These are phyloP conservation scores for Metschnikowia reukaufii DNA, from an alignment of 805 yeast genomes.

Conservation along the genomic window DNA sequence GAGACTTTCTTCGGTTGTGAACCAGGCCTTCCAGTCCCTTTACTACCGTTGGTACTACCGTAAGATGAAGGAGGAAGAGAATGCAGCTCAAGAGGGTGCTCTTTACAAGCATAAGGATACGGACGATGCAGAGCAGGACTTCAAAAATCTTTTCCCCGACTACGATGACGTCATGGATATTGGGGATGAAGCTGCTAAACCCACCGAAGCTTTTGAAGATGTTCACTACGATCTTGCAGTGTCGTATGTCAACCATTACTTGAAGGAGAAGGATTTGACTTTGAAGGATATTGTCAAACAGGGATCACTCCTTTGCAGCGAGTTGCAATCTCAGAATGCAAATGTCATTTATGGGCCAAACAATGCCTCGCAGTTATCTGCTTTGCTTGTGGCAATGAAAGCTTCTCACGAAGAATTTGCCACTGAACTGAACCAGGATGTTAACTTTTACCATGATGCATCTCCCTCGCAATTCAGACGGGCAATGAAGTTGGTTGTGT, in stretches of 20 bases:
- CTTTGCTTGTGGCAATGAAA: constrained; percentile 23
- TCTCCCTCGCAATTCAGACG: constrained; percentile 58
- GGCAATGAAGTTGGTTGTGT: constrained; percentile 51
- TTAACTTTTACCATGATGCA: constrained; percentile 65
- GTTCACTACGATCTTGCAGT: constrained; percentile 49
- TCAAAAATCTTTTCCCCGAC: constrained; percentile 81
- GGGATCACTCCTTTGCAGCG: constrained; percentile 17
- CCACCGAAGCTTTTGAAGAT: constrained; percentile 37
- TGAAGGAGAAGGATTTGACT: constrained; percentile 15
- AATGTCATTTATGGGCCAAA: constrained; percentile 18
- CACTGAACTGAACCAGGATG: constrained; percentile 9
- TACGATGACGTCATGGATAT: constrained; percentile 62
- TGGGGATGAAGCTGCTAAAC: constrained; percentile 5
- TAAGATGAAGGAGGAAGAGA: constrained; percentile 63
- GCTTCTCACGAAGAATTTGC: constrained; percentile 22
- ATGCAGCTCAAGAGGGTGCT: constrained; percentile 56
- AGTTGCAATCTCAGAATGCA: constrained; percentile 11
- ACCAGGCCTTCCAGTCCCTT: constrained; percentile 54
- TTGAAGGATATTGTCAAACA: constrained; percentile 12
- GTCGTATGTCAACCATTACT: constrained; percentile 47
- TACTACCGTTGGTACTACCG: constrained; percentile 84
- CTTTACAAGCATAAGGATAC: constrained; percentile 66
- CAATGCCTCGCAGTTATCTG: constrained; percentile 24
- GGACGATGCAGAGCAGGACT: constrained; percentile 76
- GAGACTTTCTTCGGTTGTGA: constrained; percentile 24